Evolutionary conservation across 2,329 filamentous ascomycete genomes (phyloP).

Genomic region (Leptographium procerum): DNA sequence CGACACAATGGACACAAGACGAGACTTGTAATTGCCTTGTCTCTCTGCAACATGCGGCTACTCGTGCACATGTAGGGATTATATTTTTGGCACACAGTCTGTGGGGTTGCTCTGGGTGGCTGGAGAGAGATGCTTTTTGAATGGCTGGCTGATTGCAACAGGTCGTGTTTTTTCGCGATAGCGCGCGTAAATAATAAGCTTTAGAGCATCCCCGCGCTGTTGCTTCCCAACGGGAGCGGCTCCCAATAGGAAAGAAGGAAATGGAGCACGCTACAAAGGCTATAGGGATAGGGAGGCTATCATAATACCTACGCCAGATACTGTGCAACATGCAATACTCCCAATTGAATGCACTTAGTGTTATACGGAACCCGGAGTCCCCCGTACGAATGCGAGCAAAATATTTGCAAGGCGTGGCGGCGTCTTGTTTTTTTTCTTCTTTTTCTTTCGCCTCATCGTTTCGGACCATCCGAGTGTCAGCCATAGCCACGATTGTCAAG

Average conservation of each 20-base stretch:
- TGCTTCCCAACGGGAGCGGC: neutral
- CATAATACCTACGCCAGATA: neutral
- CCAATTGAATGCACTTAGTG: too few species aligned
- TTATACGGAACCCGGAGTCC: too few species aligned
- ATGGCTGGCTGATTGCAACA: neutral
- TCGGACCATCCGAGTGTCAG: too few species aligned
- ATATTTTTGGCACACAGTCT: neutral
- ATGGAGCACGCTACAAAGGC: too few species aligned
- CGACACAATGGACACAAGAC: neutral
- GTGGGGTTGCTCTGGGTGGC: constrained; percentile 1
- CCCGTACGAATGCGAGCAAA: too few species aligned
- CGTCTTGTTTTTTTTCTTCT: neutral
- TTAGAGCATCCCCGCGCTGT: neutral
- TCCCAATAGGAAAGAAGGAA: neutral
- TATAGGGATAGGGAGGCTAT: too few species aligned
- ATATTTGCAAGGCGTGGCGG: neutral
- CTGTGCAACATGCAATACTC: too few species aligned
- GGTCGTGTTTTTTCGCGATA: constrained; percentile 4
- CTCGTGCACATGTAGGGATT: neutral
- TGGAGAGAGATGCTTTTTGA: neutral
- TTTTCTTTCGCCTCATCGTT: neutral
- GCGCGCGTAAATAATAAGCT: constrained; percentile 1
- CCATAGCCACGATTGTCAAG: neutral
- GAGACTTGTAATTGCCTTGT: neutral
- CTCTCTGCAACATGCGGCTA: neutral